Base-by-base conservation (phyloP, 163 green algal genomes). In the Chlamydomonas reinhardtii region DNA sequence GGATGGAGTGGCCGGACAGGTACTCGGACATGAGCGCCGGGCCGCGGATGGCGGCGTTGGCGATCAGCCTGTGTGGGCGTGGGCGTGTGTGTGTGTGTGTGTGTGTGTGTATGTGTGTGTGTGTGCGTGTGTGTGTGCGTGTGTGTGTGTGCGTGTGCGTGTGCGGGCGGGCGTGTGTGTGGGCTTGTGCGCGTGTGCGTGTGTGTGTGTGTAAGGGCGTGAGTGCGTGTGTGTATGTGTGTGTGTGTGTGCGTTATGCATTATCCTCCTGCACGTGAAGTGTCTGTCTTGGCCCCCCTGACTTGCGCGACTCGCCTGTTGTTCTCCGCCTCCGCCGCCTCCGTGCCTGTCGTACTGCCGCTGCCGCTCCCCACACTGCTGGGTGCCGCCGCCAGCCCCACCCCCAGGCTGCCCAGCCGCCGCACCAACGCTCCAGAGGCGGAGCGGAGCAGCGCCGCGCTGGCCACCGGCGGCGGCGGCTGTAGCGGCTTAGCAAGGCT, bases 1-100 rank as follows among this genome's bases (percentile, higher is more conserved):
- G 79, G 25, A 86, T 78, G 54, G 79, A 86, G 70, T 86, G 79
- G 11, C 79, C 79, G 22, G 79, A 12, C 27, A 86, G 70, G 79
- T 86, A 86, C 79, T 86, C 79, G 34, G 69, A 79, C 52, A 86
- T 64, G 2, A 86, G 70, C 52, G 79, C 79, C 22, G 79, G 79
- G 35, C 79, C 69, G 34, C 24, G 59, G 29, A 86, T 79, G 79
- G 70, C 70, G 52, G 64, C 52, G 34, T 11, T 43, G 14, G 79
- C 79, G 0, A 86, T 35, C 17, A 78, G 54, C 34, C 79, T 86
- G 68, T 4, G 76, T 14, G 15, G 35, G 32, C 15, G 32, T 48
- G 39, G 39, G 39, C 39, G 39, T 56, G 48, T 12, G 48, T 17
- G 48, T 12, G 48, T 17, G 48, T 56, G 48, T 12, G 48, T 56